Evolutionary conservation across 495 filamentous ascomycete species (phyloP).

Genomic region (Daldinia loculata): DNA sequence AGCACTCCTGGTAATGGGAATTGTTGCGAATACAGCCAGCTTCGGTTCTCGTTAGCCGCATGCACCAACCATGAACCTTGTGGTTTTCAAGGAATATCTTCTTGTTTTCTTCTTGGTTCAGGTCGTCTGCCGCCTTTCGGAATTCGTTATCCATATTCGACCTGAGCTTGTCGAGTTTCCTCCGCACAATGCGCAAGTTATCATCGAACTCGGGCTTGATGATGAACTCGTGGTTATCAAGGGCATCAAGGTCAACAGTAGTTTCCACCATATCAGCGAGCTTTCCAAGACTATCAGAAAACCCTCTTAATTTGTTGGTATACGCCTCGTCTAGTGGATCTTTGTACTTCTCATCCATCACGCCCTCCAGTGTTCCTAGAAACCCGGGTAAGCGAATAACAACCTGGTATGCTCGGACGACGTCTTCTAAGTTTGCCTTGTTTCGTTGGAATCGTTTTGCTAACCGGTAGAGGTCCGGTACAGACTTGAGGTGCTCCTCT

Average conservation of each 20-base stretch:
- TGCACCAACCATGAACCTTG: constrained; percentile 94
- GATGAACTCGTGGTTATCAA: constrained; percentile 97
- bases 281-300: constrained; percentile 81
- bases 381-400: constrained; percentile 91
- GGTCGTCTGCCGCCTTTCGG: constrained; percentile 74
- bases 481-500: constrained; percentile 92
- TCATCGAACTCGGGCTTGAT: constrained; percentile 99
- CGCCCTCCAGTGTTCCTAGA: constrained; percentile 84
- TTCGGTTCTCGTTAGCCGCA: constrained; percentile 90
- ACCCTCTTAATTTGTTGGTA: constrained; percentile 77
- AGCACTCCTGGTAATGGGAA: constrained; percentile 89
- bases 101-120: constrained; percentile 95
- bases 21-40: constrained; percentile 93
- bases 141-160: constrained; percentile 88
- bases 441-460: constrained; percentile 94
- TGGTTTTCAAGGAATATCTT: constrained; percentile 99
- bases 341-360: constrained; percentile 95
- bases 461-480: constrained; percentile 93
- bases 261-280: constrained; percentile 99
- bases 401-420: constrained; percentile 94
- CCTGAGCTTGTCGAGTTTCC: constrained; percentile 85
- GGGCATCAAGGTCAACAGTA: constrained; percentile 92
- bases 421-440: constrained; percentile 91
- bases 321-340: constrained; percentile 89
- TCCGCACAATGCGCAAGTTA: constrained; percentile 82